phyloP scores from a whole-genome alignment of 2,329 filamentous ascomycete genomes.

The Colletotrichum cuscutae region DNA sequence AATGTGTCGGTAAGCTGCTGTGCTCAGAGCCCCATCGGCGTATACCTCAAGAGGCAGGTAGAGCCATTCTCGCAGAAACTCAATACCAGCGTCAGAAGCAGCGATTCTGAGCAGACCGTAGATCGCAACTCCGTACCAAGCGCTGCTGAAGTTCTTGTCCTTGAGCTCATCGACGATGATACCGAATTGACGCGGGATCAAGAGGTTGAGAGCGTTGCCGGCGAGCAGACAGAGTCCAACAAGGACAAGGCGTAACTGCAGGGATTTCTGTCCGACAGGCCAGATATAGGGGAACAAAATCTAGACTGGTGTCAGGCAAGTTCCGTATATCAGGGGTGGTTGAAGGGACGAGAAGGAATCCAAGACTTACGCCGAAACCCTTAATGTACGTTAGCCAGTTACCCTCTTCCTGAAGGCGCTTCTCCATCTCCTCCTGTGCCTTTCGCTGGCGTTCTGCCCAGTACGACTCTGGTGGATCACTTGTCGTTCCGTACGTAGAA shows the following conservation, averaged over 20 bases:
- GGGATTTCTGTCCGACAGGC: constrained; percentile 72
- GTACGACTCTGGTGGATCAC: constrained; percentile 59
- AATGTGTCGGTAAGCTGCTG: constrained; percentile 68
- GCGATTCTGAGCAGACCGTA: constrained; percentile 63
- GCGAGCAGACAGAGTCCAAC: constrained; percentile 76
- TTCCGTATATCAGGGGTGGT: not conserved
- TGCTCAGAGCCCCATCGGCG: constrained; percentile 62
- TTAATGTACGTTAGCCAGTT: constrained; percentile 83
- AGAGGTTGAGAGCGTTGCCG: constrained; percentile 77
- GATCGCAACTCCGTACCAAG: constrained; percentile 63
- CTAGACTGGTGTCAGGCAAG: constrained; percentile 46
- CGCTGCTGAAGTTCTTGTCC: constrained; percentile 39
- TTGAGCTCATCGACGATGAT: constrained; percentile 78
- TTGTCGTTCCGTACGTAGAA: constrained; percentile 54
- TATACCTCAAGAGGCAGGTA: constrained; percentile 70
- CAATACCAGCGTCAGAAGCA: constrained; percentile 65
- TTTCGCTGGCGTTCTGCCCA: constrained; percentile 65
- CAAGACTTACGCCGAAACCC: constrained; percentile 67
- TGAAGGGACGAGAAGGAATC: constrained; percentile 4
- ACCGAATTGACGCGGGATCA: constrained; percentile 85
- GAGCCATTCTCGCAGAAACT: constrained; percentile 63
- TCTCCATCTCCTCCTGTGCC: constrained; percentile 69
- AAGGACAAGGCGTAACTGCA: constrained; percentile 75
- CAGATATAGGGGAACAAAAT: constrained; percentile 84
- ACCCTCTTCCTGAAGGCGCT: constrained; percentile 77